phyloP scores from a whole-genome alignment of 2,329 filamentous ascomycete species.

The Myriangium duriaei region DNA sequence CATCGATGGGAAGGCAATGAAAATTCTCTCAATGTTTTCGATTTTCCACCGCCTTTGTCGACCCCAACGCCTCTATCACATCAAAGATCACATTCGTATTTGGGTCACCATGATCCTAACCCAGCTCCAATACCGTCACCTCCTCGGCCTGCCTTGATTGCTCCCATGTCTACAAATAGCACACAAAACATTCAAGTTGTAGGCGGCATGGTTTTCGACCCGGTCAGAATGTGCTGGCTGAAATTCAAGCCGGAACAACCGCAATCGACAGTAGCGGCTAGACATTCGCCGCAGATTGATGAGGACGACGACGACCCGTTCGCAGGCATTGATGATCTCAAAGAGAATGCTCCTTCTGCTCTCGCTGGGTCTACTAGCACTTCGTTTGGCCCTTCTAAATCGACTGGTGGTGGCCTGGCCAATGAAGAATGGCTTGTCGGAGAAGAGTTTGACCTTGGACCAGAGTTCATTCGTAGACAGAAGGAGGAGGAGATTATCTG shows the following conservation, averaged over 20 bases:
- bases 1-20: conserved; percentile 96
- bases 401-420: conserved; percentile 18
- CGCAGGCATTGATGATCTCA: conserved; percentile 84
- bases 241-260: conserved; percentile 44
- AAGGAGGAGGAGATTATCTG: conserved; percentile 85
- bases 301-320: conserved; percentile 87
- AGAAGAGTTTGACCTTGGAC: conserved; percentile 95
- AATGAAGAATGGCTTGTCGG: conserved; percentile 56
- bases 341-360: conserved; percentile 39
- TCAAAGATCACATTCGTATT: conserved; percentile 22
- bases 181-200: conserved; percentile 82
- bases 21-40: conserved; percentile 68
- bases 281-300: conserved; percentile 41
- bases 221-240: conserved; percentile 93
- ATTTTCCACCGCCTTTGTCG: conserved; percentile 31
- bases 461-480: conserved; percentile 81
- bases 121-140: conserved; percentile 25
- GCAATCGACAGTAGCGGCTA: conserved; percentile 22
- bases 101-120: conserved; percentile 17
- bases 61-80: conserved; percentile 25
- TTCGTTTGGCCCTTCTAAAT: conserved; percentile 15
- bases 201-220: conserved; percentile 97
- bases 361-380: conserved; percentile 7
- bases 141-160: conserved; percentile 66
- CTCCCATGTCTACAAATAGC: conserved; percentile 57